Conservation (phyloP, 352 stramenopile genomes). For the Thalassiosira hispida region DNA sequence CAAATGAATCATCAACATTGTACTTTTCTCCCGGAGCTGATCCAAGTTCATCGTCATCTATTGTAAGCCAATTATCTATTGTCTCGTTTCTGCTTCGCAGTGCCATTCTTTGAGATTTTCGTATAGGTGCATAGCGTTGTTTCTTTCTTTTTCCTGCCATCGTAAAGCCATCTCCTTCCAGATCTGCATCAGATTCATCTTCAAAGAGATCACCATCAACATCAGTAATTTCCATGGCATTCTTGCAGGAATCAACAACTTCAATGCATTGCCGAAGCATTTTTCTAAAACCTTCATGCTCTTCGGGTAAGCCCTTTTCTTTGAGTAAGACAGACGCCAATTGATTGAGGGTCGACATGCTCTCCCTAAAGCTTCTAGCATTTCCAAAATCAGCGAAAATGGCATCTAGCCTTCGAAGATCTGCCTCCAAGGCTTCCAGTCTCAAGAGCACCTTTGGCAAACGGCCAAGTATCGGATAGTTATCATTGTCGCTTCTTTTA, state of each 20-base stretch:
- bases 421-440: constrained; percentile 37
- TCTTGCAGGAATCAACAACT: constrained; percentile 15
- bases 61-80: constrained; percentile 54
- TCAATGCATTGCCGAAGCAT: constrained; percentile 29
- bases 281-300: constrained; percentile 4
- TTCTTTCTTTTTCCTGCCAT: constrained; percentile 17
- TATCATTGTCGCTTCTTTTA: constrained; percentile 1
- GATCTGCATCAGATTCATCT: constrained; percentile 3
- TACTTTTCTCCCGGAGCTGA: constrained; percentile 40
- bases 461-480: constrained; percentile 39
- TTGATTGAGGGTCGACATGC: constrained; percentile 29
- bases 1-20: constrained; percentile 52
- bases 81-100: constrained; percentile 56
- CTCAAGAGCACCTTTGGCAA: constrained; percentile 47
- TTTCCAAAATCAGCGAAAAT: constrained; percentile 14
- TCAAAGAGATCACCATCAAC: constrained; percentile 3
- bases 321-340: background rate
- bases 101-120: constrained; percentile 26
- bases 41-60: constrained; percentile 54
- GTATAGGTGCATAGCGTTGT: background rate
- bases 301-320: background rate
- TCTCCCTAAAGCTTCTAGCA: constrained; percentile 2
- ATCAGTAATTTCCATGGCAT: constrained; percentile 18
- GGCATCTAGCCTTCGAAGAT: constrained; percentile 37
- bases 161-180: constrained; percentile 7